Conservation (phyloP, 768 basidiomycete genomes). For the Leccinellum rugosiceps region DNA sequence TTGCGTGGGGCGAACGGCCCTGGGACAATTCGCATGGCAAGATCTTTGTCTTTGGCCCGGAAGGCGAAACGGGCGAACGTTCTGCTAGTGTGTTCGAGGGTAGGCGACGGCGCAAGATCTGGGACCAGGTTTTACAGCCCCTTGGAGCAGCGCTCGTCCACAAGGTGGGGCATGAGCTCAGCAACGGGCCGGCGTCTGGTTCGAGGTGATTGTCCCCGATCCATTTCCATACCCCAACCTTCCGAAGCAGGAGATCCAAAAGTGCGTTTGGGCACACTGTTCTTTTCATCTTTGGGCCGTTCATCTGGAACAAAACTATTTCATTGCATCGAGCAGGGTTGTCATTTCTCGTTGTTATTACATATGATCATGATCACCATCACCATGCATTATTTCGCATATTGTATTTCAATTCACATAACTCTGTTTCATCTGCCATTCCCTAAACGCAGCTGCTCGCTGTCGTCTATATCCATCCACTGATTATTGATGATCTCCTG, state of each 20-base stretch:
- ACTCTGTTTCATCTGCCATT: background rate
- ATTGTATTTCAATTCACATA: background rate
- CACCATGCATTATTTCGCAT: background rate
- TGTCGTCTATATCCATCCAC: background rate
- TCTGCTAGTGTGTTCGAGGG: constrained; percentile 62
- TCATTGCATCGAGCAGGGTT: background rate
- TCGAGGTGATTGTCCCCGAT: constrained; percentile 16
- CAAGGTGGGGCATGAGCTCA: constrained; percentile 71
- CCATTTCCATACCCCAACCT: background rate
- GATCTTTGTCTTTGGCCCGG: constrained; percentile 78
- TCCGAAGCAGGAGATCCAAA: constrained; percentile 1
- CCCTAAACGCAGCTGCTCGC: background rate
- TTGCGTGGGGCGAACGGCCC: constrained; percentile 69
- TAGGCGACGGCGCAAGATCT: constrained; percentile 53
- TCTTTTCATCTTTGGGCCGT: background rate
- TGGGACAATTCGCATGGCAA: constrained; percentile 58
- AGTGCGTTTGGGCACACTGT: background rate
- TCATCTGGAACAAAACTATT: background rate
- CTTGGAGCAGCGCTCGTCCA: constrained; percentile 65
- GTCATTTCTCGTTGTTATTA: background rate
- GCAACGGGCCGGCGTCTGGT: constrained; percentile 54
- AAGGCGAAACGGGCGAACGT: constrained; percentile 78
- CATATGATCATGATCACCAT: background rate
- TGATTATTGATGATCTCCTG: background rate
- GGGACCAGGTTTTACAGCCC: constrained; percentile 66